Evolutionary conservation across 257 asterid species (phyloP).

Genomic region (Anisodus tanguticus): DNA sequence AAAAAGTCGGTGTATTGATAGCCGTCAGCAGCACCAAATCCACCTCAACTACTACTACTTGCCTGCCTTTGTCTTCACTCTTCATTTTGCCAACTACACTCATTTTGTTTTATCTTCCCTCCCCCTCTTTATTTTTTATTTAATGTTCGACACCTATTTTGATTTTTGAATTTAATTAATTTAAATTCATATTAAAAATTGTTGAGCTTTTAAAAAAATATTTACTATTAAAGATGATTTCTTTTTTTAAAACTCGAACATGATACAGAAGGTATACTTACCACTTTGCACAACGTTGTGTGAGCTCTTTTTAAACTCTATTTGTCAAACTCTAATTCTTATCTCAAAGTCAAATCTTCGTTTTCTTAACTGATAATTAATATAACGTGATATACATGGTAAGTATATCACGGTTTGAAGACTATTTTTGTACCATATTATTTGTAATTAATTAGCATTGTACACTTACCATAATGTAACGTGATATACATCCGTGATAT

Average conservation of each 20-base stretch:
- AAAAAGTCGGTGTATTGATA: conserved; percentile 32
- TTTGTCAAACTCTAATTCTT: neutral
- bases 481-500: too few relatives aligned
- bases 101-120: neutral
- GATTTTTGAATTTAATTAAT: neutral
- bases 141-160: neutral
- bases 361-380: too few relatives aligned
- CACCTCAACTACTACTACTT: conserved; percentile 35
- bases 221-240: too few relatives aligned
- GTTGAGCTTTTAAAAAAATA: too few relatives aligned
- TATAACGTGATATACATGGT: too few relatives aligned
- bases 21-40: conserved; percentile 38
- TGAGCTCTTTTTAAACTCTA: neutral
- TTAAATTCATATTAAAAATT: too few relatives aligned
- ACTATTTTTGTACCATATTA: too few relatives aligned
- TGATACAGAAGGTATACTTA: neutral
- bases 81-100: conserved; percentile 14
- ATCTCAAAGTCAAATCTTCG: too few relatives aligned
- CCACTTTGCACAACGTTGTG: neutral
- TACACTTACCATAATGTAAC: too few relatives aligned
- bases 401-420: too few relatives aligned
- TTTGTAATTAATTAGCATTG: too few relatives aligned
- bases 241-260: too few relatives aligned
- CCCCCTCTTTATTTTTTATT: neutral
- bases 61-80: conserved; percentile 30